Base-by-base conservation (phyloP, 2,329 filamentous ascomycete genomes). In the Fusarium newnesense region DNA sequence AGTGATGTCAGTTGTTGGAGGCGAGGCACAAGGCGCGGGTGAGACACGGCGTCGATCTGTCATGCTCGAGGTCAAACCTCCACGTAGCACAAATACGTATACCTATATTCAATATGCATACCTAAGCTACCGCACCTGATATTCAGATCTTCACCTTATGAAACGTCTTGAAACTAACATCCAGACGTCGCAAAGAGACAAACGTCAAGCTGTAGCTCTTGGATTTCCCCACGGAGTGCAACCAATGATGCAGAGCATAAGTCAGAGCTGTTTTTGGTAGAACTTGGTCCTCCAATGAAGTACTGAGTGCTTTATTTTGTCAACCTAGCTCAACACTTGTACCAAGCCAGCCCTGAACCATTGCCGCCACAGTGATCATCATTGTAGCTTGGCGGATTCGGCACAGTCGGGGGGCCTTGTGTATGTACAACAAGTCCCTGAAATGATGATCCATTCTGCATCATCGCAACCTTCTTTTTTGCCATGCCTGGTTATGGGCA, bases 311-410 rank as follows among this genome's bases (percentile, higher is more conserved):
- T 13, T 74, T 74, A 72, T 74, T 74, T 34, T 74, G 64, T 74
- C 68, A 16, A 5, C 49, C 57, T 2, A 0, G 3, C 10, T 34
- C 18, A 21, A 2, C 37, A 21, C 39, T 57, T 52, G 71, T 73
- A 74, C 67, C 46, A 7, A 13, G 7, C 15, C 21, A 56, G 46
- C 42, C 50, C 44, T 54, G 54, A 54, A 24, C 34, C 34, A n/a
- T 44, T 42, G 40, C 59, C 71, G 67, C 71, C 71, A 74, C 71
- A 67, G 42, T 65, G 71, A 73, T 73, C 71, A 73, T 47, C 71
- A 72, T 52, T 24, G 11, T 52, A 60, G 58, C 57, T 72, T 63
- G 56, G 69, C 60, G 50, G 62, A 68, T 72, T 74, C 71, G 67
- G 63, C 50, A 46, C 58, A 63, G 44, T 61, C 67, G 61, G 60